Conservation (phyloP, 306 rosid species). For the Gastrolobium bilobum region DNA sequence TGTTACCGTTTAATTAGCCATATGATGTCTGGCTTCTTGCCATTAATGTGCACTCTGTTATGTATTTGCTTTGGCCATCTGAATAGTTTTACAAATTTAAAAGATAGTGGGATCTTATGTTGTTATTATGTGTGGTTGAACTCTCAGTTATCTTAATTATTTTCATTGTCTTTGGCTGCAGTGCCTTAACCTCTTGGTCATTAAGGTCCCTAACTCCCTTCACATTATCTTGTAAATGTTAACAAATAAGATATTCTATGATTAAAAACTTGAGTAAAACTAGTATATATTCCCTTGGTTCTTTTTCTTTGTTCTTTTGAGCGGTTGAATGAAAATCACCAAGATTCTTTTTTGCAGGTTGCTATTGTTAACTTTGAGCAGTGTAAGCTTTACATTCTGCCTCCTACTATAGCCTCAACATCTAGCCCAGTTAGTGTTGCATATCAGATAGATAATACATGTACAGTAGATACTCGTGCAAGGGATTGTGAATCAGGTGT, state of each 20-base stretch:
- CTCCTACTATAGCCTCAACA: conserved; percentile 49
- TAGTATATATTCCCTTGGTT: conserved; percentile 4
- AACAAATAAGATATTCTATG: conserved; percentile 6
- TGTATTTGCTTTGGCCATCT: neutral
- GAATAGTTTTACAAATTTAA: neutral
- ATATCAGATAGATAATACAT: conserved; percentile 42
- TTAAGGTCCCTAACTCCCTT: neutral
- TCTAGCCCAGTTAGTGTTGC: conserved; percentile 51
- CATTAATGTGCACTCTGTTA: neutral
- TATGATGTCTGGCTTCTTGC: too few species aligned
- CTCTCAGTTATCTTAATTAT: conserved; percentile 8
- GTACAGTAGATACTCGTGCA: conserved; percentile 19
- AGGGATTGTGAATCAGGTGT: conserved; percentile 58
- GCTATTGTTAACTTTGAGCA: conserved; percentile 42
- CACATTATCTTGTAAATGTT: neutral
- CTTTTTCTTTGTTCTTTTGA: neutral
- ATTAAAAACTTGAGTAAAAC: neutral
- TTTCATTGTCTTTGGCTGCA: neutral
- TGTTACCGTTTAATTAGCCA: too few species aligned
- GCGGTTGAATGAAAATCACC: conserved; percentile 26
- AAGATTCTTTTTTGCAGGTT: conserved; percentile 51
- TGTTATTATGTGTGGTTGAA: conserved; percentile 14
- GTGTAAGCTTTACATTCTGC: conserved; percentile 56
- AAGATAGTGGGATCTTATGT: conserved; percentile 17
- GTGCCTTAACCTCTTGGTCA: neutral